Conservation (phyloP, 2,329 filamentous ascomycete species). For the Trichoderma pleuroti region DNA sequence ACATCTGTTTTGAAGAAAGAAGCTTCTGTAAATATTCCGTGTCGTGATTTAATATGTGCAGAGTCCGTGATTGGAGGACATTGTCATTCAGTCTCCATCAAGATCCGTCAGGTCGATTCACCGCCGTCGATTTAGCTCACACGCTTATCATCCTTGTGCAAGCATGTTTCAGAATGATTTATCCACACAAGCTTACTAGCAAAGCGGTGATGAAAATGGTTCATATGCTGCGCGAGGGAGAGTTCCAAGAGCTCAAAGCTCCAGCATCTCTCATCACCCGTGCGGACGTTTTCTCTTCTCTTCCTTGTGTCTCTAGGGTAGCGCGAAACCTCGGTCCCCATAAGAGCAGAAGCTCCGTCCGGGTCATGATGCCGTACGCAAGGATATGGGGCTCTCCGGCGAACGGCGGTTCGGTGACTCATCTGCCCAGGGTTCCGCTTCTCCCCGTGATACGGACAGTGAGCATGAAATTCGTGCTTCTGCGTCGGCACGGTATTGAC, state of each 20-base stretch:
- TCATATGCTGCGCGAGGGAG: neutral
- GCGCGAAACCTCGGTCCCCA: neutral
- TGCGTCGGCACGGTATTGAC: constrained; percentile 6
- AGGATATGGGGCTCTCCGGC: constrained; percentile 11
- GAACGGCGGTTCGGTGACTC: constrained; percentile 17
- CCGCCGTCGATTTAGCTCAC: constrained; percentile 17
- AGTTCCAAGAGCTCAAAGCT: neutral
- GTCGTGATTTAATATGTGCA: neutral
- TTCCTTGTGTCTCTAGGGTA: constrained; percentile 1
- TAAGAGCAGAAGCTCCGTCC: neutral
- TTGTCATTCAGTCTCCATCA: constrained; percentile 1
- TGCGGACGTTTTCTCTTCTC: neutral
- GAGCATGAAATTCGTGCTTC: constrained; percentile 9
- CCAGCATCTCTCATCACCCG: neutral
- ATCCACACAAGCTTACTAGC: neutral
- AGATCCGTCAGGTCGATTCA: constrained; percentile 17
- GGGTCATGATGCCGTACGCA: constrained; percentile 12
- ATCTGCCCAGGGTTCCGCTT: constrained; percentile 11
- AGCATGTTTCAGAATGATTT: constrained; percentile 6
- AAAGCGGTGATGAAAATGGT: constrained; percentile 13
- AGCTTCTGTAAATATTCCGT: neutral
- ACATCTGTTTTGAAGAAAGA: neutral
- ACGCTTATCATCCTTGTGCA: constrained; percentile 15
- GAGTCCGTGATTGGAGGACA: constrained; percentile 5
- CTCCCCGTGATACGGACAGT: constrained; percentile 10